Evolutionary conservation across 1,284 basidiomycete species (phyloP), one percentile per base, ranked within the genome.

Genomic region (Uromyces viciae-fabae): DNA sequence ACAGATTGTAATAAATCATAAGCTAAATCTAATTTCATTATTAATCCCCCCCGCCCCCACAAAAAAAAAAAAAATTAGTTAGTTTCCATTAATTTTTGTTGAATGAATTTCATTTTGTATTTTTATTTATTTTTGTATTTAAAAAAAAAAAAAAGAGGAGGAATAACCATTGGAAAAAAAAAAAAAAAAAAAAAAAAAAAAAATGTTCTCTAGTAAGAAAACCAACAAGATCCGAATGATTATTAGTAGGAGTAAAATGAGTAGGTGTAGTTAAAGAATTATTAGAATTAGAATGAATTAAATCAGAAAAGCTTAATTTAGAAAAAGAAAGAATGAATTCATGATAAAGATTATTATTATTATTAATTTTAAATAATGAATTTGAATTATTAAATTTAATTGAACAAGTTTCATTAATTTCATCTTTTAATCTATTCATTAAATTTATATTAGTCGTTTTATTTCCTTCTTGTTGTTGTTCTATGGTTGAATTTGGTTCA

Each of bases 21-120:
- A 7, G 75, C 75, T 22, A 76, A 36, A 54, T 76, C 75, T 76
- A 52, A n/a, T n/a, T n/a, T n/a, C n/a, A n/a, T n/a, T n/a, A n/a
- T n/a, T 36, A 19, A 5, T 31, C 28, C 31, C 3, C 14, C 7
- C 31, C 3, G 38, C 9, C 62, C 8, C n/a, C 62, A 31, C n/a
- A 36, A 1, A 66, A 9, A 66, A 66, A 3, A 28, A 64, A 22
- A 36, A 31, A 36, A 36, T n/a, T 22, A 11, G 7, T 66, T 17
- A 66, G 33, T 19, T n/a, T n/a, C n/a, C n/a, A n/a, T 58, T n/a
- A n/a, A 19, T 8, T 66, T 9, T 1, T 15, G 19, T 40, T 9
- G 9, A 40, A 40, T n/a, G 1, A 42, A 31, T 40, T 5, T 33
- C 7, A 19, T 11, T 11, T 7, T 25, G 7, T 36, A 14, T 64